Evolutionary conservation across 495 filamentous ascomycete genomes (phyloP).

Genomic region (Penicillium silybi): DNA sequence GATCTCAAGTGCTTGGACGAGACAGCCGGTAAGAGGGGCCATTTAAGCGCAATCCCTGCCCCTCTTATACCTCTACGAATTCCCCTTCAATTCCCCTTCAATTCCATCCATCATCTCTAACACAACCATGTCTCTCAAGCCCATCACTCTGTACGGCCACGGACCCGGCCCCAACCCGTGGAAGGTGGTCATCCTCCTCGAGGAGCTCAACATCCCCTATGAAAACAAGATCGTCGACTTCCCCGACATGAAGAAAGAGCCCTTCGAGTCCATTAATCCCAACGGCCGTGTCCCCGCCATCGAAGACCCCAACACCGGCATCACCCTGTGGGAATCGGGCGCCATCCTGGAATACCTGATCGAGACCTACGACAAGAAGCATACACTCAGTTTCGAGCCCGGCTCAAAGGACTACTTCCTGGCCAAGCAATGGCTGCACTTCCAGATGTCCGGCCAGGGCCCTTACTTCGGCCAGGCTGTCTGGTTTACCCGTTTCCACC

Average conservation of each 20-base stretch:
- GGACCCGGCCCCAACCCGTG: constrained; percentile 54
- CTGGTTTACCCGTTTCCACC: constrained; percentile 54
- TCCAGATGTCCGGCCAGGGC: constrained; percentile 66
- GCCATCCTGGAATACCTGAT: constrained; percentile 70
- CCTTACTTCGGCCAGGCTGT: constrained; percentile 60
- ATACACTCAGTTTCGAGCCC: constrained; percentile 52
- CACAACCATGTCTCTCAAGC: constrained; percentile 39
- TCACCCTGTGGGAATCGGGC: constrained; percentile 68
- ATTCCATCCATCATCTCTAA: background rate
- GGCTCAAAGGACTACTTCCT: constrained; percentile 47
- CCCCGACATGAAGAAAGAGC: constrained; percentile 52
- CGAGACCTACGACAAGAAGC: constrained; percentile 63
- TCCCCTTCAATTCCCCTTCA: background rate
- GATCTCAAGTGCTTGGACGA: background rate
- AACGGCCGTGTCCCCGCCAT: constrained; percentile 65
- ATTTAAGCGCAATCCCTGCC: background rate
- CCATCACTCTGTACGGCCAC: constrained; percentile 42
- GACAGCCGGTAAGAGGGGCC: background rate
- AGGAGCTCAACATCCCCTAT: constrained; percentile 60
- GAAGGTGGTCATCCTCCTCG: constrained; percentile 61
- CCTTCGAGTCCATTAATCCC: constrained; percentile 59
- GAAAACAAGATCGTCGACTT: constrained; percentile 39
- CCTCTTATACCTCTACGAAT: background rate
- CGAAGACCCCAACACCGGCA: constrained; percentile 62
- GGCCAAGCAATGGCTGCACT: constrained; percentile 63